Conservation (phyloP, 1,139 yeast species). For the Magnusiomyces paraingens region DNA sequence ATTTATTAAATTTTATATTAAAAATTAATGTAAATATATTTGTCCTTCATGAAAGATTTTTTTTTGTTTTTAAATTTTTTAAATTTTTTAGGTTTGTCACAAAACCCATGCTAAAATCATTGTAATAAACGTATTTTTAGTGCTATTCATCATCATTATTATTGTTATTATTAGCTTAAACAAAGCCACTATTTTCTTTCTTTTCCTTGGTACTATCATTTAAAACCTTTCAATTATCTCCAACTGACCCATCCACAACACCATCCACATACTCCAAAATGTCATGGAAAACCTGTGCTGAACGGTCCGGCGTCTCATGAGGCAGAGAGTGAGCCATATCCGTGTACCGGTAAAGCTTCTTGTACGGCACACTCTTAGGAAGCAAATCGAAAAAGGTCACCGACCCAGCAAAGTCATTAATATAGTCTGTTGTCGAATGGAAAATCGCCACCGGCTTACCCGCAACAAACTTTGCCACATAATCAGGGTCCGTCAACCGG, state of each 20-base stretch:
- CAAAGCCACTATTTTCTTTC: no score
- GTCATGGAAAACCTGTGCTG: constrained; percentile 33
- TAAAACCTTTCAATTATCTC: neutral
- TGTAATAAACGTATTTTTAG: no score
- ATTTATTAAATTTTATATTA: no score
- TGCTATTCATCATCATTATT: no score
- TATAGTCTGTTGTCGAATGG: constrained; percentile 48
- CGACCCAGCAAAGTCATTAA: constrained; percentile 54
- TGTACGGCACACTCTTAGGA: constrained; percentile 28
- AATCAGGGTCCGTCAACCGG: constrained; percentile 40
- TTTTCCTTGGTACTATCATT: no score
- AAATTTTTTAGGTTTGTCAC: no score
- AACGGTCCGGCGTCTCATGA: constrained; percentile 41
- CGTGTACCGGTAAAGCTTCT: constrained; percentile 33
- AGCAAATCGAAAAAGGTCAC: constrained; percentile 41
- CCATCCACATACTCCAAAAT: constrained; percentile 39
- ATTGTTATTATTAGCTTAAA: no score
- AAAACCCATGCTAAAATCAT: no score
- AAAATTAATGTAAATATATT: no score
- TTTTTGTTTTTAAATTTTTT: no score
- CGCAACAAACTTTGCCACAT: constrained; percentile 40
- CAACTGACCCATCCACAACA: neutral
- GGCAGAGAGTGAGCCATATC: constrained; percentile 34
- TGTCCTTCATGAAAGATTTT: no score
- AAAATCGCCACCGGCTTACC: constrained; percentile 44